Base-by-base conservation (phyloP, 75 land plant species). In the Ceratopteris richardii region DNA sequence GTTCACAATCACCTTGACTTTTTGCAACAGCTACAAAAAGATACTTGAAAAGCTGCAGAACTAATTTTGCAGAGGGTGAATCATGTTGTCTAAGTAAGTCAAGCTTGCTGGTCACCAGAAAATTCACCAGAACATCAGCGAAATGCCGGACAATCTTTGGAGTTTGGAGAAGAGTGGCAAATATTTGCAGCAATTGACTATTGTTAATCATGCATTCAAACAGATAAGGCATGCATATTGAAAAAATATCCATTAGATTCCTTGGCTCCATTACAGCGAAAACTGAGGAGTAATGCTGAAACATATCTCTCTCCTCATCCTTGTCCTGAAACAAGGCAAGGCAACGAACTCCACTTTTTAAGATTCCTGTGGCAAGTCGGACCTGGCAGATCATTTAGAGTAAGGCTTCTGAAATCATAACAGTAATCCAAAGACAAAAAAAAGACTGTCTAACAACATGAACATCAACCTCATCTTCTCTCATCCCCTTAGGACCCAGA, bases 391-490 rank as follows among this genome's bases (percentile, higher is more conserved):
- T 14, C 22, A 40, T 14, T 14, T 53, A 62, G 36, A 9, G 26
- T 56, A 4, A 26, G 37, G 37, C 37, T 33, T 33, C 9, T 33
- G 37, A 4, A 33, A 4, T 4, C 51, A 50, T 21, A 50, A 2
- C 24, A 24, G 6, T 50, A 21, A 50, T 3, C 12, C 3, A 50
- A 21, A 4, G 25, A 9, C 57, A 56, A 24, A 6, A 25, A 21
- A 21, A 56, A n/a, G n/a, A n/a, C n/a, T n/a, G n/a, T n/a, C n/a
- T n/a, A n/a, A n/a, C n/a, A n/a, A n/a, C n/a, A n/a, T n/a, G n/a
- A n/a, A n/a, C n/a, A n/a, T n/a, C n/a, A 64, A 90, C 99, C 97
- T 95, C 99, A 58, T 95, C 97, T 55, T 95, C 99, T 55, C 93
- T 80, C 95, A 95, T 78, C 47, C 99, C 97, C 70, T 86, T 87